Evolutionary conservation across 2,329 filamentous ascomycete genomes (phyloP), one percentile per base, ranked within the genome.

Genomic region (Ceratocystis alfenasii): DNA sequence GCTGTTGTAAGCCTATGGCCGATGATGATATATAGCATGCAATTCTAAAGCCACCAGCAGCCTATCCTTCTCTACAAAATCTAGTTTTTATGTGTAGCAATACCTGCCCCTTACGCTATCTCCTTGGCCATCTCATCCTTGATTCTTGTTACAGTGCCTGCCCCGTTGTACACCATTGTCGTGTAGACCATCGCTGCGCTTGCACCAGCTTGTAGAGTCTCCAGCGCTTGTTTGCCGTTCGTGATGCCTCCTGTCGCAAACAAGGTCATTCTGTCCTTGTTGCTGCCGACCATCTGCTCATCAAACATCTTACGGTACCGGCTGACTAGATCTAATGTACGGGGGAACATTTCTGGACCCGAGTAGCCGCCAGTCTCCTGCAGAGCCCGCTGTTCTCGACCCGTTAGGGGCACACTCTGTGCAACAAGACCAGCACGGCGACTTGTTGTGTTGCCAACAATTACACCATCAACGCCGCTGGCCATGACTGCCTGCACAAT

Each of bases 391-490:
- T 85, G 80, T 73, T 99, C 93, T 69, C 82, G 79, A 1, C 78
- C 71, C 0, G 86, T 82, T 30, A 96, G 79, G 44, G 78, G 75
- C 69, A 87, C 83, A 30, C 87, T 86, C 28, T 81, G 76, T 0
- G 91, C 87, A 0, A 93, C 74, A 2, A 92, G 78, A 2, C 85
- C 86, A 0, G 86, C 82, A 55, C 94, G 82, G 44, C 68, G 66
- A 76, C 94, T 95, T 2, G 94, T 99, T 0, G 94, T 99, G 78
- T 99, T 99, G 10, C 93, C 94, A 3, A 99, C 93, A 69, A 99
- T 96, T 45, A 99, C 85, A 33, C 94, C 94, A 71, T 96, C 92
- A 1, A 97, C 92, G 5, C 92, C 92, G 68, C 89, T 90, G 70
- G 80, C 80, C 79, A 85, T 88, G 12, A 96, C 86, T 0, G 92